Conservation (phyloP, 768 basidiomycete genomes). For the Dictyophora rubrovolvata region DNA sequence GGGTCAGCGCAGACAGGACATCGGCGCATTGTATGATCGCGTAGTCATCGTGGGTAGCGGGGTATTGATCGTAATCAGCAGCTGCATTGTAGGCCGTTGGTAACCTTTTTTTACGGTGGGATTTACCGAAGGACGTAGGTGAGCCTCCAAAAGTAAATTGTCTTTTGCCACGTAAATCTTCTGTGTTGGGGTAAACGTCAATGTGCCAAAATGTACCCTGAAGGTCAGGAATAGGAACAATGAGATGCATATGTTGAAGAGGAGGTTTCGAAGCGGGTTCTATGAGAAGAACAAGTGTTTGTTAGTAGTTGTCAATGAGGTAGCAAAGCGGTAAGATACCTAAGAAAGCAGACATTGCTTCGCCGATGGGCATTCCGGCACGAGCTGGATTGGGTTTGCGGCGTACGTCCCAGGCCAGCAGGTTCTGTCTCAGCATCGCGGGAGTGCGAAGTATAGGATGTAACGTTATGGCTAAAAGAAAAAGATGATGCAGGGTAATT, state of each 20-base stretch:
- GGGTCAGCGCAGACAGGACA: not conserved
- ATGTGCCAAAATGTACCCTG: not conserved
- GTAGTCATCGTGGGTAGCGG: not conserved
- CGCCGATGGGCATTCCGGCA: not conserved
- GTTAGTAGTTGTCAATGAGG: not conserved
- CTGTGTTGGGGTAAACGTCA: not conserved
- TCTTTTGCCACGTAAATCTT: not conserved
- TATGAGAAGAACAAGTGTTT: not conserved
- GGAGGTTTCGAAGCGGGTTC: conserved; percentile 1
- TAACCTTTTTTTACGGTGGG: not conserved
- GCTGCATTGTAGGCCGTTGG: not conserved
- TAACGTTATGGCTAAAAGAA: not conserved
- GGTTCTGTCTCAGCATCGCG: not conserved
- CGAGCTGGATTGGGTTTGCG: not conserved
- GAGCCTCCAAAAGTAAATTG: not conserved
- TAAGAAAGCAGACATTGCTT: not conserved
- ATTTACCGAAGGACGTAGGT: not conserved
- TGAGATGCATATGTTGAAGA: not conserved
- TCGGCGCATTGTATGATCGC: not conserved
- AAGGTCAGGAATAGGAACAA: conserved; percentile 1
- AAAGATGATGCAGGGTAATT: not conserved
- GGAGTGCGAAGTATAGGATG: not conserved
- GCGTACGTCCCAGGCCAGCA: not conserved
- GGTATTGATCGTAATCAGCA: not conserved
- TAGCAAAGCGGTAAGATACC: not conserved